Base-by-base conservation (phyloP, 2,329 filamentous ascomycete species). In the Stromatinia cepivora region DNA sequence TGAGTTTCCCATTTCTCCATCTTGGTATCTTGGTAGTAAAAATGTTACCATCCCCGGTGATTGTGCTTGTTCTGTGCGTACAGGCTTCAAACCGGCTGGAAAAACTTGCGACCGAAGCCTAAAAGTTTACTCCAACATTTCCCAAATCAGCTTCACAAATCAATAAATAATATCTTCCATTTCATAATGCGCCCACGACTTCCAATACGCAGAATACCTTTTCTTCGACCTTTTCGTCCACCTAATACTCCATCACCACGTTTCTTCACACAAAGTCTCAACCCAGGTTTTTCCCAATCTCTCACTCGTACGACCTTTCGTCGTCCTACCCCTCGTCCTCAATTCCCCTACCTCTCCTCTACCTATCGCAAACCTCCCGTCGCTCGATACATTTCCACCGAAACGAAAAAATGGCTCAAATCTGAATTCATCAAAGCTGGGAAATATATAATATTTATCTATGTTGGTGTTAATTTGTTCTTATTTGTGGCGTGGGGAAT, bases 331-430 rank as follows among this genome's bases (percentile, higher is more conserved):
- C 80, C 82, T 62, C 86, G 88, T 42, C 88, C 88, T 53, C 87
- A 90, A 77, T 81, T 90, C 45, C 86, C 86, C 46, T 92, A 91
- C 80, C 86, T 91, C 63, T 81, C 84, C 36, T 79, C 78, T 15
- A 70, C 76, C 46, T 81, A 71, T 75, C 77, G 73, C 73, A 78
- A 70, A 81, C 80, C 78, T 77, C 80, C 78, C 76, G 48, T 67
- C 73, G 86, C 87, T 4, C 90, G 94, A 66, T 87, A 92, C 71
- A 86, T 96, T 70, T 93, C 91, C n/a, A 96, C 92, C 0, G 90
- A 93, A 77, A 88, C 88, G 72, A 90, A 88, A 73, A 82, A 83
- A 72, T 92, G 89, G 82, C 82, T 94, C 70, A 89, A 87, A 72
- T 84, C 90, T 72, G 91, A 94, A 75, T 83, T 92, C 59, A 87